Conservation (phyloP, 768 basidiomycete genomes). For the Tricholoma saponaceum region DNA sequence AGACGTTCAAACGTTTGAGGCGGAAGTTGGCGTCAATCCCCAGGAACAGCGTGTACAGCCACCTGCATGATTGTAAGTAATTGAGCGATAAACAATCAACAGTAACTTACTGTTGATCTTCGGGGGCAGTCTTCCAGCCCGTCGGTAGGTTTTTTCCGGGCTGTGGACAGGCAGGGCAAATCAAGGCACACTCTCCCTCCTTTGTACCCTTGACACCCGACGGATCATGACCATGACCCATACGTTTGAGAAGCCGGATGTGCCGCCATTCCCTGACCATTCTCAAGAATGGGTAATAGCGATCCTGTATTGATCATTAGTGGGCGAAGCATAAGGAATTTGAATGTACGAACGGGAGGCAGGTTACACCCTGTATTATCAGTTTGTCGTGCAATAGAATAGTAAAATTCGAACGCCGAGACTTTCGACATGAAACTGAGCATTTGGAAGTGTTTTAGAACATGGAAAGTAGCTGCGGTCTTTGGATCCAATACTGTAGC, state of each 20-base stretch:
- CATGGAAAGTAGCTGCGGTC: conserved; percentile 6
- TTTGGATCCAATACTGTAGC: conserved; percentile 7
- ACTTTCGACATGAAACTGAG: conserved; percentile 11
- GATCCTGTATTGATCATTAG: conserved; percentile 10
- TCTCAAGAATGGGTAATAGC: conserved; percentile 14
- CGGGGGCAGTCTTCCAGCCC: conserved; percentile 13
- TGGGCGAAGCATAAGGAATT: background rate
- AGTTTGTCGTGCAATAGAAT: conserved; percentile 4
- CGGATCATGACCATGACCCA: conserved; percentile 14
- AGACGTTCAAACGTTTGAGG: conserved; percentile 15
- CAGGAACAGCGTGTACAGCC: no score
- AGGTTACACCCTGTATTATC: conserved; percentile 5
- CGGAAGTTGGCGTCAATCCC: no score
- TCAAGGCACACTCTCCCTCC: conserved; percentile 17
- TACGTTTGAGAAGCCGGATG: conserved; percentile 16
- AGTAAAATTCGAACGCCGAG: conserved; percentile 10
- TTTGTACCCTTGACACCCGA: conserved; percentile 11
- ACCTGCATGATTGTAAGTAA: background rate
- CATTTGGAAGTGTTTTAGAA: no score
- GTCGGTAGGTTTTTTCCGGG: conserved; percentile 21
- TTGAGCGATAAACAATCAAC: background rate
- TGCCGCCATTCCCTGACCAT: conserved; percentile 17
- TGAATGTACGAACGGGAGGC: background rate
- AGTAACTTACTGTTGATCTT: background rate
- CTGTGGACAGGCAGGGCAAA: conserved; percentile 25